Conservation (phyloP, 495 filamentous ascomycete genomes). For the Antarctomyces pellizariae region DNA sequence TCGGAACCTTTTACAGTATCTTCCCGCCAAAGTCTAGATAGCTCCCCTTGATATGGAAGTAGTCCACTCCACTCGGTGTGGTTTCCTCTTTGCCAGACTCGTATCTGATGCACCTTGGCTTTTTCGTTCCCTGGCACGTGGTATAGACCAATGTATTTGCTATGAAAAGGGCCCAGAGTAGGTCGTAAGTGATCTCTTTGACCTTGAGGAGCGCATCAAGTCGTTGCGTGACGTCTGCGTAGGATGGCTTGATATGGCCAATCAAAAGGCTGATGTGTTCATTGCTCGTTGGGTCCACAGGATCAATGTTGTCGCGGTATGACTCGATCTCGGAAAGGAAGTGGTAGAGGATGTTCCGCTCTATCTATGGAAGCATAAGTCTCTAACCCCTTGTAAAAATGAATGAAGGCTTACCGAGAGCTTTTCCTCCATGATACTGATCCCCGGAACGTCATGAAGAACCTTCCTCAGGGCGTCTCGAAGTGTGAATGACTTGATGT, state of each 20-base stretch:
- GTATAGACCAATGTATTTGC: slow-evolving; percentile 20
- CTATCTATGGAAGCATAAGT: slow-evolving; percentile 9
- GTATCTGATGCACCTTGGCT: slow-evolving; percentile 10
- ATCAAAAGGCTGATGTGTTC: slow-evolving; percentile 19
- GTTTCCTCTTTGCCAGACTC: slow-evolving; percentile 12
- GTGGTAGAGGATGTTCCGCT: slow-evolving; percentile 15
- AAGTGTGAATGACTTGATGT: slow-evolving; percentile 7
- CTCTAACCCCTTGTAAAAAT: not conserved
- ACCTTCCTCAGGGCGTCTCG: slow-evolving; percentile 8
- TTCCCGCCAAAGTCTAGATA: slow-evolving; percentile 15
- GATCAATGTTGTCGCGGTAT: slow-evolving; percentile 1
- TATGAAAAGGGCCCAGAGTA: slow-evolving; percentile 23
- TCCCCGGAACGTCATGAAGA: slow-evolving; percentile 5
- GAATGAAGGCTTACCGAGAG: slow-evolving; percentile 4
- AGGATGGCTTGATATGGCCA: slow-evolving; percentile 17
- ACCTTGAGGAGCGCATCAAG: slow-evolving; percentile 17
- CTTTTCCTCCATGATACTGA: slow-evolving; percentile 7
- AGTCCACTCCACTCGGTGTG: slow-evolving; percentile 11
- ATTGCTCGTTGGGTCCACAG: slow-evolving; percentile 1
- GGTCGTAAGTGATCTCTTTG: slow-evolving; percentile 22
- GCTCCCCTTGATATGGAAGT: slow-evolving; percentile 16
- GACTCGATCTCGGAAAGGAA: slow-evolving; percentile 15
- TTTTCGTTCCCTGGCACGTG: slow-evolving; percentile 11
- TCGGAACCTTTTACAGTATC: slow-evolving; percentile 10
- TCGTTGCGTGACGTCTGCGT: slow-evolving; percentile 14